These are phyloP conservation scores for Ochromonas danica DNA, from an alignment of 108 stramenopile species.

Conservation along the genomic window DNA sequence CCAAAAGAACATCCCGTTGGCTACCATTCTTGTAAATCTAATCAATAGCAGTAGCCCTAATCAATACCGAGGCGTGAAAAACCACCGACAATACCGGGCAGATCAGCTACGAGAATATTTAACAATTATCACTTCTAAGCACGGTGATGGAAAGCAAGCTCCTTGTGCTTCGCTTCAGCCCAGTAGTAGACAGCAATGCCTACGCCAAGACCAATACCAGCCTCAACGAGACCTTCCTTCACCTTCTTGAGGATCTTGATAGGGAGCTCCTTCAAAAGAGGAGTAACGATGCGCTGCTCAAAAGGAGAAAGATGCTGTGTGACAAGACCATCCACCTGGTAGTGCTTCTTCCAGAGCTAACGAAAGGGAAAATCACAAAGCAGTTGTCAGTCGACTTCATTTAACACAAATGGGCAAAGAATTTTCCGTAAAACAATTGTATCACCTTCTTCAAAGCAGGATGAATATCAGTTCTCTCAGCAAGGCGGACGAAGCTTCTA, in stretches of 20 bases:
- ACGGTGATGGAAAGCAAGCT: constrained; percentile 21
- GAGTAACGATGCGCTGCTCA: constrained; percentile 10
- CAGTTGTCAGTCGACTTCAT: neutral
- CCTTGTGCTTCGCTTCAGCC: constrained; percentile 12
- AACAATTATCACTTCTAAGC: too few relatives aligned
- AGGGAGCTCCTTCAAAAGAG: constrained; percentile 18
- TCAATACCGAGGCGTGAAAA: too few relatives aligned
- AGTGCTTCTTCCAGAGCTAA: constrained; percentile 32
- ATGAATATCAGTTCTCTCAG: constrained; percentile 19
- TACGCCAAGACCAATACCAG: neutral
- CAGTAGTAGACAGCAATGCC: neutral
- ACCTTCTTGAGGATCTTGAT: constrained; percentile 18
- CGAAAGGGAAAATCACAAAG: neutral
- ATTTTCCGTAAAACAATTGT: neutral
- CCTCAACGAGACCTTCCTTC: neutral
- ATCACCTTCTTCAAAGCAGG: constrained; percentile 17
- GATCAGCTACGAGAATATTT: too few relatives aligned
- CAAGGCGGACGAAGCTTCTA: neutral
- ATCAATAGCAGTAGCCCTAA: too few relatives aligned
- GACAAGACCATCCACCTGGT: constrained; percentile 29
- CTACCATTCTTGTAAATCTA: constrained; percentile 46
- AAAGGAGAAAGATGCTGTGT: constrained; percentile 34
- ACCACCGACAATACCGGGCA: too few relatives aligned
- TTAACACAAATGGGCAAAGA: neutral
- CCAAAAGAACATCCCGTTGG: constrained; percentile 44